Base-by-base conservation (phyloP, 1,139 yeast genomes). In the Hyphopichia khmerensis region DNA sequence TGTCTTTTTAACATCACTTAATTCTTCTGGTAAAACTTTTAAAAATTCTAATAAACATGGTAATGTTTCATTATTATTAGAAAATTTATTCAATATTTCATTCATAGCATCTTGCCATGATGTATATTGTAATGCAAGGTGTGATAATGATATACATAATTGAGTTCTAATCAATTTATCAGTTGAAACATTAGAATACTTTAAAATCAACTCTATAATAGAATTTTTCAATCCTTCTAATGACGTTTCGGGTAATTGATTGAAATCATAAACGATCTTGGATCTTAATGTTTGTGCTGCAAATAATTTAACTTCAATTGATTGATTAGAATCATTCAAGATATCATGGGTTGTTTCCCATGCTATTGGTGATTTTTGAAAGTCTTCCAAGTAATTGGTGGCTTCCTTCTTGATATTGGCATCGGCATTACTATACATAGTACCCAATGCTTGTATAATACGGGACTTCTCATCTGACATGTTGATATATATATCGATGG, bases 241-340 rank as follows among this genome's bases (percentile, higher is more conserved):
- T 9, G 48, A 34, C 7, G 72, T 73, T 27, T 62, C 67, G 0
- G 89, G 88, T 2, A 89, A 67, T 62, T 93, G 99, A 47, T 75
- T 72, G 50, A 91, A 71, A 65, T 93, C 98, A 60, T 87, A 91
- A 13, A 88, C 85, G 40, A 89, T 68, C 56, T 90, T 90, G 33
- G 91, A 84, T 49, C 96, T 72, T 48, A 95, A 67, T 0, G 98
- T 91, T 61, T 95, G 99, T 1, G 97, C 87, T 9, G 95, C 87
- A 68, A 95, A 93, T 53, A 93, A 69, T 56, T 82, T 82, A 37
- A 86, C 65, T 51, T 84, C 86, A 21, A 77, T 47, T 11, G 72
- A 46, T 35, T 56, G 56, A 6, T 49, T 48, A 16, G 35, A 24
- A 29, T 46, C 45, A 26, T 52, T 49, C 35, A 73, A 56, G 26